Base-by-base conservation (phyloP, 177 flowering plant genomes). In the Telopea speciosissima region DNA sequence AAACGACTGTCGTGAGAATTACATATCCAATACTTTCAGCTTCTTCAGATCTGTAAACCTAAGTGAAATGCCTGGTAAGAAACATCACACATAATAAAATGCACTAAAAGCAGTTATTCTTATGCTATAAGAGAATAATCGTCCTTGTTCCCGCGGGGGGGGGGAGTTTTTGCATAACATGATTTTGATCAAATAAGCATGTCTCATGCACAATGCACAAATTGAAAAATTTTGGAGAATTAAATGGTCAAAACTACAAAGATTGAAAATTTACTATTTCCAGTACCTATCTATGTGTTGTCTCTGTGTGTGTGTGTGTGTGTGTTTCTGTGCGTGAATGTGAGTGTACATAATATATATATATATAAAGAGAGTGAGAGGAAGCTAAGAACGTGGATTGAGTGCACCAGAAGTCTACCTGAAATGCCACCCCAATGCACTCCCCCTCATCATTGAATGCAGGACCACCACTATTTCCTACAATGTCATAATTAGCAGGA, bases 391-490 rank as follows among this genome's bases (percentile, higher is more conserved):
- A 28, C 31, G 31, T 28, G 31, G 31, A 28, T 28, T 28, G 42
- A 67, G 70, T 25, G 26, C n/a, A 65, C 44, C 42, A 70, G 63
- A 68, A 68, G 69, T 69, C 59, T 87, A 95, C 99, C 97, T 93
- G 99, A 84, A 96, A 96, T 63, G 99, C 99, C 63, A 96, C 92
- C 31, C 99, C 99, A 70, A 96, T 91, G 85, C 99, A 96, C 72
- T 96, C 97, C 68, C 99, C 97, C 68, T 81, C 84, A 78, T 88
- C 97, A 78, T 93, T 96, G 82, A 96, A 96, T 75, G 98, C 99
- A 80, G 99, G 99, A 69, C 98, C 99, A 70, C 99, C 99, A 82
- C 99, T 96, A 83, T 96, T 96, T 78, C 99, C 99, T 96, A 78
- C 62, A 85, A 74, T 62, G 67, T 71, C 67, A 67, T 66, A 67